phyloP scores from a whole-genome alignment of 2,329 filamentous ascomycete species.

The Hypoxylon sp. region DNA sequence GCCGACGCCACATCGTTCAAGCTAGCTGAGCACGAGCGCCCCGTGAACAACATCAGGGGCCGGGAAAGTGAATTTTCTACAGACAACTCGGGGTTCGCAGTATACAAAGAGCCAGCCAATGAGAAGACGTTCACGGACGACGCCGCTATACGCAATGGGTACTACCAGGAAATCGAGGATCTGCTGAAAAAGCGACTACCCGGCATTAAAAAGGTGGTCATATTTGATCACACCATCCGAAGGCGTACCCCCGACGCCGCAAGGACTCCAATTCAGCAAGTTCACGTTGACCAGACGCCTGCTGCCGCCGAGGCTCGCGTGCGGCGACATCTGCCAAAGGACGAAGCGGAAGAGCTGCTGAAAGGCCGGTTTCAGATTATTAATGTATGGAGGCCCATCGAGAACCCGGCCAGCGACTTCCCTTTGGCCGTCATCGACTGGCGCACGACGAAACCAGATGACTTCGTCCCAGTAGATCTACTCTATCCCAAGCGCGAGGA shows the following conservation, averaged over 20 bases:
- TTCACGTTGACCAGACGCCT: constrained; percentile 81
- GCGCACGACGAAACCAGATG: constrained; percentile 69
- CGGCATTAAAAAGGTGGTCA: constrained; percentile 62
- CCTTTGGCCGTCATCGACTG: constrained; percentile 76
- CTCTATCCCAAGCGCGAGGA: constrained; percentile 67
- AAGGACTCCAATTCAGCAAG: constrained; percentile 76
- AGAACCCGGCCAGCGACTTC: constrained; percentile 70
- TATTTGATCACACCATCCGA: constrained; percentile 82
- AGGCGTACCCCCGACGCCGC: constrained; percentile 67
- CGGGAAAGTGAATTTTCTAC: constrained; percentile 66
- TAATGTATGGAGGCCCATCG: constrained; percentile 80
- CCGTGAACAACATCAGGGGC: constrained; percentile 70
- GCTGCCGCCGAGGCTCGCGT: constrained; percentile 73
- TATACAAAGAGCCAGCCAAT: constrained; percentile 66
- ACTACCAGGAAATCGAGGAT: constrained; percentile 74
- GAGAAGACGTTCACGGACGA: constrained; percentile 72
- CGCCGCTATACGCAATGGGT: constrained; percentile 65
- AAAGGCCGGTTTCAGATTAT: constrained; percentile 75
- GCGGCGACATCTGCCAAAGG: constrained; percentile 69
- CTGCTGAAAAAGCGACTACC: constrained; percentile 69
- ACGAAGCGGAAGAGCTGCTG: constrained; percentile 70
- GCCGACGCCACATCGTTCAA: constrained; percentile 69
- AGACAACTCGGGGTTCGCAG: constrained; percentile 71
- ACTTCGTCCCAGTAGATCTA: constrained; percentile 73
- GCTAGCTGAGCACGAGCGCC: constrained; percentile 61